These are phyloP conservation scores for Globisporangium camurandrum DNA, from an alignment of 352 stramenopile genomes.

Conservation along the genomic window DNA sequence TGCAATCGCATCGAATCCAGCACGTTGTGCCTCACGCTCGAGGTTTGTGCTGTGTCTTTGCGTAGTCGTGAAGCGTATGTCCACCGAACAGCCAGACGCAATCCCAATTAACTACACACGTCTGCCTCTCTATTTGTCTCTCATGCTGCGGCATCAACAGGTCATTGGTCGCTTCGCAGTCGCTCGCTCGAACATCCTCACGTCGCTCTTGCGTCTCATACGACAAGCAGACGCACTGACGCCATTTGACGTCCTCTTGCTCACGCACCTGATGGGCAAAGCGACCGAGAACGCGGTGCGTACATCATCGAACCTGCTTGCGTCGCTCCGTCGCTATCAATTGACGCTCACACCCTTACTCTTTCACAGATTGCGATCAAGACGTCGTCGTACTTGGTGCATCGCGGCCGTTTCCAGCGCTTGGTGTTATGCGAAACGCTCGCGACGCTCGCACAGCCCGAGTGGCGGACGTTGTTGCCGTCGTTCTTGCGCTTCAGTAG, in stretches of 20 bases:
- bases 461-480: constrained; percentile 35
- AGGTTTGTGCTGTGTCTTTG: constrained; percentile 18
- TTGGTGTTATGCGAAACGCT: constrained; percentile 23
- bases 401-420: constrained; percentile 27
- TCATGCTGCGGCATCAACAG: constrained; percentile 1
- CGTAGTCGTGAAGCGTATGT: no score
- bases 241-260: constrained; percentile 51
- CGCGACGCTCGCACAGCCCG: constrained; percentile 24
- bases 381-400: constrained; percentile 27
- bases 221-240: constrained; percentile 35
- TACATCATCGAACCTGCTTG: no score
- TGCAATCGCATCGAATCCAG: constrained; percentile 47
- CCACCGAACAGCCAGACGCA: neutral
- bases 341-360: neutral
- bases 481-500: constrained; percentile 50
- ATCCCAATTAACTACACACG: no score
- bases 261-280: constrained; percentile 55
- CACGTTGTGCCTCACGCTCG: constrained; percentile 47
- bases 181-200: constrained; percentile 37
- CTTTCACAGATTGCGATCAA: constrained; percentile 30
- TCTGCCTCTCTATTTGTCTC: neutral
- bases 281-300: constrained; percentile 56
- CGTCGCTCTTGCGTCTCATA: constrained; percentile 35
- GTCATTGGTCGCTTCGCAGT: constrained; percentile 58
- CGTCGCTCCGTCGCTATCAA: neutral